Evolutionary conservation across 2,329 filamentous ascomycete species (phyloP).

Genomic region (Salinomyces thailandicus): DNA sequence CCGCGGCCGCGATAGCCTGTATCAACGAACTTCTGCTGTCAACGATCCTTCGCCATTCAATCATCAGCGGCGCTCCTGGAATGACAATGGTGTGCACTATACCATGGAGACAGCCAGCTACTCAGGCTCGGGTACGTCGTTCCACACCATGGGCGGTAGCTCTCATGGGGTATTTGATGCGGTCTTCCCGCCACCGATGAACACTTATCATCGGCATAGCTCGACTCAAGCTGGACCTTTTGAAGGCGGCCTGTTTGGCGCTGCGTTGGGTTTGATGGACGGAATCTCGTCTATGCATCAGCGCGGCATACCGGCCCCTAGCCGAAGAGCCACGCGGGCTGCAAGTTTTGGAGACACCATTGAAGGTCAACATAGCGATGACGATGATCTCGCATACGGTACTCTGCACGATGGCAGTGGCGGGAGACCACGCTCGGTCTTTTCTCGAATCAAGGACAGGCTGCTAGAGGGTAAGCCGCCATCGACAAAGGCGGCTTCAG

Average conservation of each 20-base stretch:
- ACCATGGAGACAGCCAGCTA: conserved; percentile 20
- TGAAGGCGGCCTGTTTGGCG: conserved; percentile 15
- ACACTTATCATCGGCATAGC: not conserved
- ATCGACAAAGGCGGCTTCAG: conserved; percentile 6
- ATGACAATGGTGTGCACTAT: conserved; percentile 18
- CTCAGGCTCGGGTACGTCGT: conserved; percentile 17
- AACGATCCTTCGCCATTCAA: not conserved
- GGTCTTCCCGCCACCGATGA: not conserved
- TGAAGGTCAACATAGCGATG: conserved; percentile 9
- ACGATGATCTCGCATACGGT: conserved; percentile 7
- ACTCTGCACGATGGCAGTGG: conserved; percentile 1
- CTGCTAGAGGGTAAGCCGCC: conserved; percentile 9
- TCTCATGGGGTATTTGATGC: conserved; percentile 6
- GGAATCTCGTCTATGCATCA: conserved; percentile 8
- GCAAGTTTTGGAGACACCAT: conserved; percentile 1
- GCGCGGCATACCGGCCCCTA: conserved; percentile 1
- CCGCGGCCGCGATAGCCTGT: not conserved
- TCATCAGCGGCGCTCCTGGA: conserved; percentile 16
- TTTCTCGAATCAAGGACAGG: conserved; percentile 15
- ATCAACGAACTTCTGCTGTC: not conserved
- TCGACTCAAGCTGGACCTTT: conserved; percentile 2
- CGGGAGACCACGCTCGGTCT: conserved; percentile 12
- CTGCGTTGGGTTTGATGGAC: conserved; percentile 18
- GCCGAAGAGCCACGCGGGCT: conserved; percentile 7
- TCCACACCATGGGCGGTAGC: conserved; percentile 15